Evolutionary conservation across 2,329 filamentous ascomycete genomes (phyloP), one percentile per base, ranked within the genome.

Genomic region (Metarhizium humberi): DNA sequence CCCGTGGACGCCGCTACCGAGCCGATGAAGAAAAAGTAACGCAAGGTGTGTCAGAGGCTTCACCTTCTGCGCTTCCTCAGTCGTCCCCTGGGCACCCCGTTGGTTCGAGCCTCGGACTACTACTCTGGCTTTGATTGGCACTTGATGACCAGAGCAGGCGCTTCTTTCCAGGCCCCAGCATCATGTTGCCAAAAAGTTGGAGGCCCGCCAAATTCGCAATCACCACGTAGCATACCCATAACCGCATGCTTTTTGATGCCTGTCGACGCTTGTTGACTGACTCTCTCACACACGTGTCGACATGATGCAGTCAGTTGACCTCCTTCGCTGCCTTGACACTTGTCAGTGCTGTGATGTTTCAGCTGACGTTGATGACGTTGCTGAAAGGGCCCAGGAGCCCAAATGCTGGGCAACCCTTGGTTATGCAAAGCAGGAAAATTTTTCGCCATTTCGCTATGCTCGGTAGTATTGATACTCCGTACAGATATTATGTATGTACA

Each of bases 1-100:
- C 48, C 54, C 47, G 51, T 58, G 43, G 43, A 38, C 52, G 56
- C 54, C 43, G 52, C 34, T 52, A 48, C 56, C 51, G 51, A 48
- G 25, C 38, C 48, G 49, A 55, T 38, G 51, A 51, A 48, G 40
- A 48, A 50, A 47, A 53, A 38, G 25, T 4, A 54, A 54, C 45
- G 8, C n/a, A 36, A 11, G 18, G 40, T 34, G 42, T 32, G 32
- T 38, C 32, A 30, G 45, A 14, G 38, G 14, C 38, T 14, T 40
- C 11, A 11, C 38, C 7, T 14, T 16, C 38, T 40, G 14, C 14
- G 38, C 38, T 36, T 13, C 8, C 14, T 11, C 5, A 11, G 11
- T 40, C 38, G 38, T 16, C 38, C 38, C 14, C 38, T 25, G 25
- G 38, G 14, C 6, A 1, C 13, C 38, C 38, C 32, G 32, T 34